Base-by-base conservation (phyloP, 352 stramenopile species). In the Phytophthora fragariae region DNA sequence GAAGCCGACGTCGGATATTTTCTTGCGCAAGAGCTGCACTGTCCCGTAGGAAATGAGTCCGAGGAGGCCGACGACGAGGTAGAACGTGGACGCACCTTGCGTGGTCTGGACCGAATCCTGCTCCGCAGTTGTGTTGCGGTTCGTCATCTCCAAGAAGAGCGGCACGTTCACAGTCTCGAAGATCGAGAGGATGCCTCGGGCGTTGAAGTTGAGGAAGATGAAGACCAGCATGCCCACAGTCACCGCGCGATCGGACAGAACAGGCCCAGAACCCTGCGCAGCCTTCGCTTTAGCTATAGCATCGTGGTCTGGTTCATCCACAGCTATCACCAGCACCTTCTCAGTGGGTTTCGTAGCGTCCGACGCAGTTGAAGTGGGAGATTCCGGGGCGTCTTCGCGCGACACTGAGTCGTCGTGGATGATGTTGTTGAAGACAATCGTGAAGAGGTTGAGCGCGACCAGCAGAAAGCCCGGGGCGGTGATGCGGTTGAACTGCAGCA, bases 81-180 rank as follows among this genome's bases (percentile, higher is more conserved):
- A 86, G 57, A 91, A 92, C 2, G 67, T 59, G 3, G 85, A 83
- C 0, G 85, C 82, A 3, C 73, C 71, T 8, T 77, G 55, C 4
- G 73, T 81, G 1, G 56, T 72, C 15, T 76, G 52, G 14, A 83
- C 65, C 1, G 64, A 66, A 46, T 75, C 54, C 19, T 81, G 70
- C 47, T 71, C 65, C 31, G 66, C 47, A 9, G 62, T 44, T 10
- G 64, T 81, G 24, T 57, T 84, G 39, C 72, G 73, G 41, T 81
- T 79, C 9, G 84, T 85, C 29, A 79, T 65, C 31, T 80, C 60
- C 24, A 87, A 50, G 53, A 90, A 92, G 4, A 91, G 65, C 52
- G 84, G 80, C 11, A 91, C 76, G 67, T 91, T 91, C 24, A 91
- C 78, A n/a, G 84, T 91, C 75, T 92, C 85, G 52, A 91, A 92